phyloP scores from a whole-genome alignment of 805 yeast species.

The Starmera caribaea region DNA sequence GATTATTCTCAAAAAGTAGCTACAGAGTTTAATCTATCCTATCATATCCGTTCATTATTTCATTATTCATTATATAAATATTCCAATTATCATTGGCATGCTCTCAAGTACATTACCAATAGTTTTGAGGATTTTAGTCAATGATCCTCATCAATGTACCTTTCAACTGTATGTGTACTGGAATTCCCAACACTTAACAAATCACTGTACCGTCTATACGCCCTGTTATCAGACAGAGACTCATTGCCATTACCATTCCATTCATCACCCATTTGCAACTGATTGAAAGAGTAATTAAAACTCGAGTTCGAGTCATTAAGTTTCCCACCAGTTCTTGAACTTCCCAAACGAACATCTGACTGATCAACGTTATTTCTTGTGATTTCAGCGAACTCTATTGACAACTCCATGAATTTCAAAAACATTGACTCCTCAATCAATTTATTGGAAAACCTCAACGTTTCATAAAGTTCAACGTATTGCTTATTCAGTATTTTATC shows the following conservation, averaged over 20 bases:
- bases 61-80: no score
- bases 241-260: no score
- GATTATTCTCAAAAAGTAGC: neutral
- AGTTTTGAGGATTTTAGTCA: no score
- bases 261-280: neutral
- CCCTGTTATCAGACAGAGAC: no score
- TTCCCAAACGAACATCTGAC: neutral
- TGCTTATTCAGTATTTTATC: conserved; percentile 11
- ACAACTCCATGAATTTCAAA: conserved; percentile 43
- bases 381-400: conserved; percentile 23
- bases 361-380: conserved; percentile 5
- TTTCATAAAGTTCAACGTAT: conserved; percentile 52
- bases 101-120: no score
- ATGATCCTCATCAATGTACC: no score
- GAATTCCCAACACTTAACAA: no score
- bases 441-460: conserved; percentile 54
- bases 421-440: conserved; percentile 52
- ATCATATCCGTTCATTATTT: no score
- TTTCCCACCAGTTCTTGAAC: neutral
- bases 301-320: neutral
- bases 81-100: no score
- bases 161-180: no score
- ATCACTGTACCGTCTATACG: no score
- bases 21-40: neutral
- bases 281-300: neutral